A percentile compares a stretch with the other conserved stretches of the same genome.
These are phyloP conservation scores for Colletotrichum sp. DNA, from an alignment of 2,329 filamentous ascomycete genomes.

Conservation along the genomic window DNA sequence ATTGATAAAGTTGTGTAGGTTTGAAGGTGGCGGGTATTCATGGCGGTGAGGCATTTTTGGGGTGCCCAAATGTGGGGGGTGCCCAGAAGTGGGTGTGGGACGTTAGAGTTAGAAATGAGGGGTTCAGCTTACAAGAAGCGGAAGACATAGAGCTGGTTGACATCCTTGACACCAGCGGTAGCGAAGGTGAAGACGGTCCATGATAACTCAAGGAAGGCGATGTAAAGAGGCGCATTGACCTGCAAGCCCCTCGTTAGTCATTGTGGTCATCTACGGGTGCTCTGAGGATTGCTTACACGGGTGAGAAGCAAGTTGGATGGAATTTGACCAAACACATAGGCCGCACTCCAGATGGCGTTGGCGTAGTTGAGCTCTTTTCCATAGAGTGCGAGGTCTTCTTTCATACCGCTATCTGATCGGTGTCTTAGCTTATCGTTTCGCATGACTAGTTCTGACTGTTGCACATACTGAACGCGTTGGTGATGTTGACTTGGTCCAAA, in stretches of 20 bases:
- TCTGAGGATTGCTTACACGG: conserved; percentile 6
- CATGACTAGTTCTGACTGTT: not conserved
- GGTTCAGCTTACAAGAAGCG: conserved; percentile 25
- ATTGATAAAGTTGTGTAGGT: too few species aligned
- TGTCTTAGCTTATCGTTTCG: not conserved
- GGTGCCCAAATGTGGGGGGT: too few species aligned
- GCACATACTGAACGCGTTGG: conserved; percentile 28
- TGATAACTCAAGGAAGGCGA: conserved; percentile 25
- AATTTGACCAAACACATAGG: conserved; percentile 33
- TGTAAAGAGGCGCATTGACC: conserved; percentile 29
- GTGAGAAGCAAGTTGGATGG: conserved; percentile 31
- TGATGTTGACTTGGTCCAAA: conserved; percentile 31
- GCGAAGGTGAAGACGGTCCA: conserved; percentile 31
- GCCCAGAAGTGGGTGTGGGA: too few species aligned
- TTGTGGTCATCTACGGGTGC: not conserved
- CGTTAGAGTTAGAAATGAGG: not conserved
- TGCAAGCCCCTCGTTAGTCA: not conserved
- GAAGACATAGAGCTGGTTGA: conserved; percentile 29
- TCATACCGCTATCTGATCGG: conserved; percentile 30
- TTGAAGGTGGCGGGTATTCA: too few species aligned
- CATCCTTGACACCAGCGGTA: conserved; percentile 25
- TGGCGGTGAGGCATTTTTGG: too few species aligned
- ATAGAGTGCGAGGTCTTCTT: conserved; percentile 32
- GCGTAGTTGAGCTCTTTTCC: conserved; percentile 36
- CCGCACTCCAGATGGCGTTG: conserved; percentile 31